Percentiles rank a stretch among this genome's conserved stretches.
Evolutionary conservation across 129 eudicot genomes (phyloP).

Genomic region (Sambucus nigra): DNA sequence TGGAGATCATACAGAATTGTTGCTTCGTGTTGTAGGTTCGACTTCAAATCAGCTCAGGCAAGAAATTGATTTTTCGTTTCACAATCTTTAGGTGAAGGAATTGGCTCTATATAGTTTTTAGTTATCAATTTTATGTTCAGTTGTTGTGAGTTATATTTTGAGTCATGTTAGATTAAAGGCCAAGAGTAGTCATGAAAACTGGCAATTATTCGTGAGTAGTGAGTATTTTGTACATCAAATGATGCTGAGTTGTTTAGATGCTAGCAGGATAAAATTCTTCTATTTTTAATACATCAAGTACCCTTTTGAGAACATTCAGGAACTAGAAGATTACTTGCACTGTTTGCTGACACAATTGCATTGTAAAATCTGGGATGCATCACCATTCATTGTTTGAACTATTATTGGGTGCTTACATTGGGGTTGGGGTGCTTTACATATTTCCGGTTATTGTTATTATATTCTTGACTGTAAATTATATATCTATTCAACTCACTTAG

Average conservation of each 20-base stretch:
- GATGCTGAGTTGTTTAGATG: neutral
- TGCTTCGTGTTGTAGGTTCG: neutral
- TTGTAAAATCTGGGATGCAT: neutral
- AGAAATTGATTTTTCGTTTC: neutral
- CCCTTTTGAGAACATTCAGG: neutral
- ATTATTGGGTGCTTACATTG: constrained; percentile 1
- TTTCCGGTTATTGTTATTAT: neutral
- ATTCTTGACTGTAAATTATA: neutral
- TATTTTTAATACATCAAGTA: neutral
- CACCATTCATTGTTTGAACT: neutral
- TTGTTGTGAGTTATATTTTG: neutral
- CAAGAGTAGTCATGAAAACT: neutral
- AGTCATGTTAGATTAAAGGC: neutral
- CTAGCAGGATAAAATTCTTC: neutral
- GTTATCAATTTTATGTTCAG: neutral
- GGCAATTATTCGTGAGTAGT: neutral
- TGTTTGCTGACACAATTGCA: neutral
- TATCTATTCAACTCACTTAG: neutral
- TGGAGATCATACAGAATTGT: neutral
- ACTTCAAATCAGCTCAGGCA: neutral
- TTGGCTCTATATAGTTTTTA: neutral
- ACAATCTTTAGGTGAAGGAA: neutral
- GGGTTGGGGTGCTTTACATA: neutral
- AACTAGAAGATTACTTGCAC: neutral
- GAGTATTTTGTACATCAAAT: neutral